A percentile compares a stretch with the other conserved stretches of the same genome.
Evolutionary conservation across 2,329 filamentous ascomycete genomes (phyloP).

Genomic region (Botryotinia globosa): DNA sequence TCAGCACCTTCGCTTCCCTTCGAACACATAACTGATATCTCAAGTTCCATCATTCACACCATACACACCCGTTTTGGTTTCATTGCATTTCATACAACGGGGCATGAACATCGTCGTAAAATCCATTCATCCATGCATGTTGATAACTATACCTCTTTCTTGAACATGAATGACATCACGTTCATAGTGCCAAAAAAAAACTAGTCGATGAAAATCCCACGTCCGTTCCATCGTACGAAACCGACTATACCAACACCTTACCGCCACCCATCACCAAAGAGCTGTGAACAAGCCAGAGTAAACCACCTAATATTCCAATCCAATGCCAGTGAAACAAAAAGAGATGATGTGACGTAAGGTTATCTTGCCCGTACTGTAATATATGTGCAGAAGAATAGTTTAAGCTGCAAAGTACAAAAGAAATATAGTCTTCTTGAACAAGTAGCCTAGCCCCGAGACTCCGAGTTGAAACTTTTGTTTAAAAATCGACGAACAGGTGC

Average conservation of each 20-base stretch:
- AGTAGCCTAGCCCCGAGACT: background rate
- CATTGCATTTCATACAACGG: background rate
- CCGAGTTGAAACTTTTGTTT: conserved; percentile 11
- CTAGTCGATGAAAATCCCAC: background rate
- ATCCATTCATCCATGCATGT: background rate
- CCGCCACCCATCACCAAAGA: background rate
- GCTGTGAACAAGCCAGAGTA: conserved; percentile 7
- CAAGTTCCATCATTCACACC: background rate
- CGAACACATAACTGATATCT: background rate
- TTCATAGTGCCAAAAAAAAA: conserved; percentile 1
- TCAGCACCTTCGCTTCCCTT: background rate
- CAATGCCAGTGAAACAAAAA: conserved; percentile 20
- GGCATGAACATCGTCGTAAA: background rate
- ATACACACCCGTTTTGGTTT: background rate
- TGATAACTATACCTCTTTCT: background rate
- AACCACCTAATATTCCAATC: conserved; percentile 16
- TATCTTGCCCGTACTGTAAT: conserved; percentile 21
- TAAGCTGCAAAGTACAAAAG: conserved; percentile 21
- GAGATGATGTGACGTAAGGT: conserved; percentile 21
- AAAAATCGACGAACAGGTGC: conserved; percentile 30
- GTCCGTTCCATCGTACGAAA: background rate
- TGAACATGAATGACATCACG: background rate
- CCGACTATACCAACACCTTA: conserved; percentile 15
- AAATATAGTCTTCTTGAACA: conserved; percentile 7
- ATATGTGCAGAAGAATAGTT: conserved; percentile 29